Base-by-base conservation (phyloP, 2,329 filamentous ascomycete species). In the Colletotrichum sp. region DNA sequence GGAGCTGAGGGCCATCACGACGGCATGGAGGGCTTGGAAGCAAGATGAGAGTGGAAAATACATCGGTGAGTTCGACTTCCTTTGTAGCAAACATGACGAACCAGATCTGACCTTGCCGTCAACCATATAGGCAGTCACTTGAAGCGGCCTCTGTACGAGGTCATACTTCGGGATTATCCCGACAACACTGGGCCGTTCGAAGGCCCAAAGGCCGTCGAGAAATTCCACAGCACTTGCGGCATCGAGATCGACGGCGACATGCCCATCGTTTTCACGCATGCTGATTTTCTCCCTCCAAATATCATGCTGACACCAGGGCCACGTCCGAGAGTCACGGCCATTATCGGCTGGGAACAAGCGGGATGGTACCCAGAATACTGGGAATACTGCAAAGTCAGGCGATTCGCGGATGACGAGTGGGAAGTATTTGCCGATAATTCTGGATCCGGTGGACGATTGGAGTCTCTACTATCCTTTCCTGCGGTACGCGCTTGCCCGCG, bases 401-500 rank as follows among this genome's bases (percentile, higher is more conserved):
- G 54, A 27, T 27, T 27, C 24, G 24, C 24, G 24, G 5, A 27
- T 27, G 24, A 27, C 24, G 54, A 29, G 18, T 57, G 54, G 24
- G 13, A 57, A 16, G 1, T 57, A 57, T 29, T 13, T 29, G 8
- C 54, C 24, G 8, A 29, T 18, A 2, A 29, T 18, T 1, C 15
- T 57, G 8, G 27, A 29, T 16, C 24, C 54, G 15, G 54, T 6
- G 16, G 24, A 57, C 6, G 54, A 57, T 4, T 6, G 18, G 9
- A 47, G 3, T 21, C 0, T 47, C 11, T 47, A 21, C n/a, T 8
- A n/a, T 4, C 11, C 0, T 11, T 47, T 47, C 43, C 6, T 21
- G 3, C 8, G 9, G 7, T 3, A 47, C 43, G 43, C 11, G n/a
- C 6, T 21, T 21, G 9, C n/a, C 11, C n/a, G 2, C n/a, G 6